Conservation (phyloP, 108 stramenopile species). For the Fragilaria crotonensis region DNA sequence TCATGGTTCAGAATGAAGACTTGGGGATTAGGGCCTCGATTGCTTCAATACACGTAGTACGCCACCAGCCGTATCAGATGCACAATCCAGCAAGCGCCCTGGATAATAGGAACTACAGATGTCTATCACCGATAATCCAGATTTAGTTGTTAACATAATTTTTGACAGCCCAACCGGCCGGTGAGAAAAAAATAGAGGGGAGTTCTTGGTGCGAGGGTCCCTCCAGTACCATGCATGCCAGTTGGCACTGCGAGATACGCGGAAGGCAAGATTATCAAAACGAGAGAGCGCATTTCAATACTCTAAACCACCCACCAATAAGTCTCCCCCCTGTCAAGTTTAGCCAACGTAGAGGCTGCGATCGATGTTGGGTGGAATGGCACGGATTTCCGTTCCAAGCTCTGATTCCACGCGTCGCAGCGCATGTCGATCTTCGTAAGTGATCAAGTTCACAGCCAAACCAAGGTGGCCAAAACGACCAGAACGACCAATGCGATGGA, state of each 20-base stretch:
- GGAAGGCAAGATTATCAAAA: not conserved
- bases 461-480: conserved; percentile 98
- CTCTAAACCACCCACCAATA: conserved; percentile 23
- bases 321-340: conserved; percentile 25
- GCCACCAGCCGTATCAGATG: no score
- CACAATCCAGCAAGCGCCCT: no score
- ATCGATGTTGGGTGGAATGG: conserved; percentile 94
- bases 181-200: conserved; percentile 39
- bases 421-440: conserved; percentile 83
- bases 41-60: no score
- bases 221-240: not conserved
- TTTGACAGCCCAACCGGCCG: no score
- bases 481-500: conserved; percentile 97
- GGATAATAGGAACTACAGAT: no score
- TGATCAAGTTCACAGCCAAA: conserved; percentile 97
- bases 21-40: no score
- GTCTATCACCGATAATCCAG: no score
- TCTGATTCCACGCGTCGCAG: conserved; percentile 91
- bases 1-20: no score
- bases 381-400: conserved; percentile 95
- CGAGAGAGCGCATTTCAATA: not conserved
- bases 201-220: conserved; percentile 39
- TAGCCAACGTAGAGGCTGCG: conserved; percentile 95
- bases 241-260: no score
- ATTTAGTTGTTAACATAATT: no score